These are phyloP conservation scores for Pezicula rhizophila DNA, from an alignment of 2,329 filamentous ascomycete species.

Conservation along the genomic window DNA sequence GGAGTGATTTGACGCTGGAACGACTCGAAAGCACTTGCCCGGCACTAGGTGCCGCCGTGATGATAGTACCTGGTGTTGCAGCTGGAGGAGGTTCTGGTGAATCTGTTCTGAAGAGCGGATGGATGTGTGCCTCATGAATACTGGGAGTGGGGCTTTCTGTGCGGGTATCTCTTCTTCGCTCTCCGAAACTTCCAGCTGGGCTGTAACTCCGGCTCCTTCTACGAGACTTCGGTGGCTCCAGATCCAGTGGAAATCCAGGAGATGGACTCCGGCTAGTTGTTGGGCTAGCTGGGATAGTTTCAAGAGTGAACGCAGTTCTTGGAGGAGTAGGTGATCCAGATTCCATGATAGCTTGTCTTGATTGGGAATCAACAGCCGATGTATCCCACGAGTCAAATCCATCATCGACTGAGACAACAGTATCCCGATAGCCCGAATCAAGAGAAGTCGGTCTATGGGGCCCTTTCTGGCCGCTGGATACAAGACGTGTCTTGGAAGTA, in stretches of 20 bases:
- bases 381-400: slow-evolving; percentile 74
- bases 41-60: slow-evolving; percentile 63
- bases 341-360: slow-evolving; percentile 49
- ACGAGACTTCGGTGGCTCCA: slow-evolving; percentile 39
- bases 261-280: slow-evolving; percentile 59
- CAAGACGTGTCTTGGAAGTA: slow-evolving; percentile 49
- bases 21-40: slow-evolving; percentile 56
- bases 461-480: slow-evolving; percentile 36
- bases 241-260: slow-evolving; percentile 53
- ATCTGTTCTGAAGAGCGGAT: slow-evolving; percentile 71
- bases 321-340: slow-evolving; percentile 30
- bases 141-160: slow-evolving; percentile 29
- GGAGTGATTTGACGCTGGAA: slow-evolving; percentile 44
- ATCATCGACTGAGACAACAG: slow-evolving; percentile 37
- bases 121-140: slow-evolving; percentile 60
- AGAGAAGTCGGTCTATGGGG: slow-evolving; percentile 39
- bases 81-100: slow-evolving; percentile 61
- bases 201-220: slow-evolving; percentile 25
- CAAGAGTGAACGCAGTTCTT: slow-evolving; percentile 46
- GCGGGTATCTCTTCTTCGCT: slow-evolving; percentile 9
- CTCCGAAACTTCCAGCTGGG: slow-evolving; percentile 18
- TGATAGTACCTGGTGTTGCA: slow-evolving; percentile 62
- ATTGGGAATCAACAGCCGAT: slow-evolving; percentile 57
- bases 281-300: slow-evolving; percentile 65
- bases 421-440: slow-evolving; percentile 33